These are phyloP conservation scores for Vigna trinervia DNA, from an alignment of 306 rosid genomes.

Conservation along the genomic window DNA sequence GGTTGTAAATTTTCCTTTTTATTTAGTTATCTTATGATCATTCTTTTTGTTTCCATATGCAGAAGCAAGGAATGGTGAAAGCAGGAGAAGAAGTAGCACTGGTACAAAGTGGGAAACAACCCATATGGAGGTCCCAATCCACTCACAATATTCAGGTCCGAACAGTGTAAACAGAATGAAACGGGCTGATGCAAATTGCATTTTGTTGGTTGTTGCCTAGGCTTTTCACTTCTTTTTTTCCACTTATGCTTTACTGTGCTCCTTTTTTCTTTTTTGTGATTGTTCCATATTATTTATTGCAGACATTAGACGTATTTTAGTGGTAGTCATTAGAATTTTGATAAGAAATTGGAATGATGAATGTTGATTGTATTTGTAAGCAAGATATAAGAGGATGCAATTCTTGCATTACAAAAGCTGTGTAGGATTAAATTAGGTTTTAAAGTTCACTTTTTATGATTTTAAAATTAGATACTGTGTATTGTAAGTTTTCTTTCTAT, in stretches of 20 bases:
- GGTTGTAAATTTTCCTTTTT: no score
- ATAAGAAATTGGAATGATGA: conserved; percentile 7
- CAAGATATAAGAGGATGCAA: no score
- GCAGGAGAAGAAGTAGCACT: conserved; percentile 96
- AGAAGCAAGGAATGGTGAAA: conserved; percentile 95
- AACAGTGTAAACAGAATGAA: conserved; percentile 51
- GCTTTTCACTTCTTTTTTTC: conserved; percentile 24
- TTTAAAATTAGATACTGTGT: no score
- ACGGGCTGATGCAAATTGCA: conserved; percentile 37
- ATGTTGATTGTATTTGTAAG: no score
- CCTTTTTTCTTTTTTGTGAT: background rate
- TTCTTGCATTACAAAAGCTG: no score
- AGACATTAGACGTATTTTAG: conserved; percentile 17
- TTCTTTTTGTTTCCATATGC: conserved; percentile 40
- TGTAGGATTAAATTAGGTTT: no score
- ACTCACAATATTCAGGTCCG: conserved; percentile 98
- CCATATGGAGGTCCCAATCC: conserved; percentile 96
- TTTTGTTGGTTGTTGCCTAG: conserved; percentile 35
- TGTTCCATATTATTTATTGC: conserved; percentile 5
- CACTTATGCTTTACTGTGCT: background rate
- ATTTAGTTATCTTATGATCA: conserved; percentile 3
- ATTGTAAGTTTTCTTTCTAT: no score
- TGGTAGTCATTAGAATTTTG: conserved; percentile 36
- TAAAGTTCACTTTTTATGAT: no score
- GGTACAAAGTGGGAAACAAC: conserved; percentile 94